A percentile compares a stretch with the other conserved stretches of the same genome.
Evolutionary conservation across 176 grass and related monocot genomes (phyloP).

Genomic region (Cymbopogon citratus): DNA sequence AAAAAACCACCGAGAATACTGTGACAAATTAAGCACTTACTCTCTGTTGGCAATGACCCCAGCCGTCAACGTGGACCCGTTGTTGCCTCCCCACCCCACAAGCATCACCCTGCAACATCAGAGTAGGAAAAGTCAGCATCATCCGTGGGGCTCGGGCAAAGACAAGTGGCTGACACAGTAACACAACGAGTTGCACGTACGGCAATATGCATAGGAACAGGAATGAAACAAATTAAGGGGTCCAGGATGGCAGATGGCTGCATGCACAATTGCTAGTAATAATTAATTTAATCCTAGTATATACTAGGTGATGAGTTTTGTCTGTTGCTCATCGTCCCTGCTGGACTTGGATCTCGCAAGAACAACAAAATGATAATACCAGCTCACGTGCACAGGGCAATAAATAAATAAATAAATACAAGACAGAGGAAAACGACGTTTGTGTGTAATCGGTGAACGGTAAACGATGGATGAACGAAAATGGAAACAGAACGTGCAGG

Average conservation of each 20-base stretch:
- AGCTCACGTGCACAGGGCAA: conserved; percentile 19
- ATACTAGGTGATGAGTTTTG: not conserved
- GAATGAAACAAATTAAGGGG: not conserved
- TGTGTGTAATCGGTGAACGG: not conserved
- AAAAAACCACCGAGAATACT: not conserved
- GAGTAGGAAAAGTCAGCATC: not conserved
- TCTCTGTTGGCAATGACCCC: conserved; percentile 94
- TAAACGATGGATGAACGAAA: not conserved
- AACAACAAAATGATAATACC: not conserved
- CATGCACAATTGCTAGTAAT: not conserved
- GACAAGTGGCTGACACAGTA: not conserved
- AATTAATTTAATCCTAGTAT: not conserved
- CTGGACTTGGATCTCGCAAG: not conserved
- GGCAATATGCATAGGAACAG: conserved; percentile 6
- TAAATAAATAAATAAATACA: too few relatives aligned
- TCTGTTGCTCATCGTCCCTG: not conserved
- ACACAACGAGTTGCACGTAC: not conserved
- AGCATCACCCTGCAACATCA: conserved; percentile 71
- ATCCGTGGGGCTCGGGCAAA: not conserved
- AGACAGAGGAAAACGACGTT: not conserved
- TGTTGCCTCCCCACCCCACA: conserved; percentile 95
- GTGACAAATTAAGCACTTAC: conserved; percentile 26
- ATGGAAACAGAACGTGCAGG: not conserved
- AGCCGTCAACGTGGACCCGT: conserved; percentile 84
- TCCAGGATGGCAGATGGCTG: not conserved